Evolutionary conservation across 345 rosid genomes (phyloP), one percentile per base, ranked within the genome.

Genomic region (Anastatica hierochuntica): DNA sequence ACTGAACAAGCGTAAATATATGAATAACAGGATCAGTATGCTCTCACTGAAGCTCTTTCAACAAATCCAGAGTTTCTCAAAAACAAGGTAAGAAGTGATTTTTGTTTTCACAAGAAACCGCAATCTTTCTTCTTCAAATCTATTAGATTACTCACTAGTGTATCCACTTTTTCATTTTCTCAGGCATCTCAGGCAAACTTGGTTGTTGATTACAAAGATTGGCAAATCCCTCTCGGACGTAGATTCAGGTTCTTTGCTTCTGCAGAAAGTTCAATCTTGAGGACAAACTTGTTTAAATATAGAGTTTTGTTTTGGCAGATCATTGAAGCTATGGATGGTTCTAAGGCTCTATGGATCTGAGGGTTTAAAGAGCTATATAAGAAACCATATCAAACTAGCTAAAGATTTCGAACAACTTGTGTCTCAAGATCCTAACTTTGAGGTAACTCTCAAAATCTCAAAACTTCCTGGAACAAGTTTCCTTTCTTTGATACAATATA

Each of bases 161-260:
- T n/a, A 10, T 18, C 31, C 27, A 5, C 5, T 30, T 52, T 14
- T 4, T 4, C 11, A 34, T 66, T 41, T 42, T n/a, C n/a, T n/a
- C n/a, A 90, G 95, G 90, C 84, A 37, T 90, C 95, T 55, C 76
- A 82, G 68, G 74, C 80, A 70, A 82, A 84, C 71, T 29, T 73
- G 85, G 94, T 85, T 54, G 83, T 90, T 57, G 97, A 90, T 59
- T 90, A 86, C 75, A 90, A 86, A 75, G 97, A 90, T 56, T 86
- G 90, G 95, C 95, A 90, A 68, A 75, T 90, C 72, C 94, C 97
- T 70, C 97, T 90, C 33, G 95, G 95, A 23, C 84, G 95, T 36
- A 78, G 97, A 27, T 90, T 90, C 68, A 84, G 97, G 97, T 90
- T 53, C 13, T 66, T 51, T 37, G 34, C 27, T 58, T 43, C 50